phyloP scores from a whole-genome alignment of 139 green algal species.

The Protoeuglena noctilucae region DNA sequence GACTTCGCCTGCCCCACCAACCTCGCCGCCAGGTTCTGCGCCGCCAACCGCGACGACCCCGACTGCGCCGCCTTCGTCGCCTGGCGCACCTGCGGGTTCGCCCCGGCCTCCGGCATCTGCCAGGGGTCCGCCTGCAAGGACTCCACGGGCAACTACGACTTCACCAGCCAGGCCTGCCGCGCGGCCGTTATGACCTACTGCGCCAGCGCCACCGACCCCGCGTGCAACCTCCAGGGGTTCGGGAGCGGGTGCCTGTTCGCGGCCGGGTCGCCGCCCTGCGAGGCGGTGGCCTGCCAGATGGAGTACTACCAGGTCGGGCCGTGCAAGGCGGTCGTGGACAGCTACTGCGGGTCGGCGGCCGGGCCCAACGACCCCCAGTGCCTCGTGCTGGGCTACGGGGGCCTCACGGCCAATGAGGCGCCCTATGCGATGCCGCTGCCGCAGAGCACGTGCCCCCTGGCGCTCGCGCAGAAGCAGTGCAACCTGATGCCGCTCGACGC shows the following conservation, averaged over 20 bases:
- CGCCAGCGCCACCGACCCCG: background rate
- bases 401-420: no score
- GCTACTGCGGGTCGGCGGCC: background rate
- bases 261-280: background rate
- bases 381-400: background rate
- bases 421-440: no score
- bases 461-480: background rate
- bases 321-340: background rate
- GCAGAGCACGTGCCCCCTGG: background rate
- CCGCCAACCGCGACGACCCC: background rate
- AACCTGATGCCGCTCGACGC: background rate
- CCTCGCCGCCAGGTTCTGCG: background rate
- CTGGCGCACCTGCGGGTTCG: background rate
- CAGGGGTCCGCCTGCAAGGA: background rate
- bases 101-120: background rate
- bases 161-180: background rate
- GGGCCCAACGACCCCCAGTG: background rate
- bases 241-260: background rate
- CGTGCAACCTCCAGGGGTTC: background rate
- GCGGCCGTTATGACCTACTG: background rate
- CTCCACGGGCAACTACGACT: background rate
- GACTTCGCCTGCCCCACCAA: background rate
- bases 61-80: background rate
- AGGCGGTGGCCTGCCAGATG: background rate
- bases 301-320: background rate